Evolutionary conservation across 495 filamentous ascomycete genomes (phyloP), one percentile per base, ranked within the genome.

Genomic region (Neohortaea acidophila): DNA sequence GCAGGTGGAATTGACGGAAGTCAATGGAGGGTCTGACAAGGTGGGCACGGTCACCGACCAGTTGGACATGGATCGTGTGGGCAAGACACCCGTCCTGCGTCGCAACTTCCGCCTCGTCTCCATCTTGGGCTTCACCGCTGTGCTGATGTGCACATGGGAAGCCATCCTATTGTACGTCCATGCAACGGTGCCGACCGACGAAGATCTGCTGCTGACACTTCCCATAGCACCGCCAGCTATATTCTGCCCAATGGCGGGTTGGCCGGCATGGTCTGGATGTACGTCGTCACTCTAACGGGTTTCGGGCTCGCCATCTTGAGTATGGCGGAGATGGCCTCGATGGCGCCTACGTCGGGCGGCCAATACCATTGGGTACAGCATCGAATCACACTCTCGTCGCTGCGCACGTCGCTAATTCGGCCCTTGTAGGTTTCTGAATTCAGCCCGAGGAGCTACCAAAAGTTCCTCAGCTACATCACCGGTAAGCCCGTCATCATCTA

Each of bases 101-200:
- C 41, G 51, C 12, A 53, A 51, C 45, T 56, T 52, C 30, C 35
- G 37, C 9, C 47, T 54, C 31, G n/a, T 51, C 12, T 47, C 44
- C 2, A 49, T 52, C 9, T 46, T 57, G 33, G 49, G 45, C 8
- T 51, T 51, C 25, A 25, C 38, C 1, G 48, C 39, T 27, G 42
- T 50, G 21, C 29, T 49, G 8, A 51, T 47, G 45, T 33, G 27
- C 5, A 47, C 43, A 10, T 51, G 44, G 46, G 51, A 45, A 18
- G n/a, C n/a, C n/a, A n/a, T n/a, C n/a, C n/a, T n/a, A n/a, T n/a
- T n/a, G n/a, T n/a, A n/a, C n/a, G n/a, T n/a, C n/a, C n/a, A n/a
- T n/a, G n/a, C n/a, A n/a, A n/a, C n/a, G n/a, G n/a, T n/a, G n/a
- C n/a, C n/a, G n/a, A n/a, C n/a, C n/a, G n/a, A n/a, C n/a, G n/a